These are phyloP conservation scores for Teunomyces barrocoloradensis DNA, from an alignment of 805 yeast species.

Conservation along the genomic window DNA sequence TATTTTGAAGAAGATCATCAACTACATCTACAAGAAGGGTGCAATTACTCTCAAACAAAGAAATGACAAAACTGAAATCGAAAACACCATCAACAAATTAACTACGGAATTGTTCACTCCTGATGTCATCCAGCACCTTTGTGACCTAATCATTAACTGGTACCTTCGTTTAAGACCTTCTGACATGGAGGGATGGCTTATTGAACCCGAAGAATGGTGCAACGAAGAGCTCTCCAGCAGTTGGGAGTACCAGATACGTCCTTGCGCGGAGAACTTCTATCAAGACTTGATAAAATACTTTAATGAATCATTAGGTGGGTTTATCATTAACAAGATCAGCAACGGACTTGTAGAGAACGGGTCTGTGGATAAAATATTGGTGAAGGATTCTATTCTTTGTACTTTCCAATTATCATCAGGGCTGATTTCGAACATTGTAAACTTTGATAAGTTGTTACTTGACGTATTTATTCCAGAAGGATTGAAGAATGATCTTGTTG, in stretches of 20 bases:
- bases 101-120: conserved; percentile 57
- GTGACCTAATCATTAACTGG: conserved; percentile 67
- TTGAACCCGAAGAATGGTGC: conserved; percentile 92
- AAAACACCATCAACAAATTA: conserved; percentile 52
- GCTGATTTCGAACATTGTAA: conserved; percentile 61
- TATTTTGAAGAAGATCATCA: conserved; percentile 62
- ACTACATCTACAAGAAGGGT: conserved; percentile 62
- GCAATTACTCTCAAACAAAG: conserved; percentile 63
- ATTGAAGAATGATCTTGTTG: conserved; percentile 40
- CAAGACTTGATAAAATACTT: conserved; percentile 68
- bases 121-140: conserved; percentile 52
- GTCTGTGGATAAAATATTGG: conserved; percentile 50
- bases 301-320: conserved; percentile 51
- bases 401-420: conserved; percentile 78
- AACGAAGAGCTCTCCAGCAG: conserved; percentile 72
- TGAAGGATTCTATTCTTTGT: conserved; percentile 76
- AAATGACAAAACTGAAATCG: conserved; percentile 63
- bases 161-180: conserved; percentile 70
- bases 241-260: conserved; percentile 82
- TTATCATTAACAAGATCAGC: conserved; percentile 60
- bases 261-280: conserved; percentile 84
- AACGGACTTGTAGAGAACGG: conserved; percentile 29
- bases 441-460: conserved; percentile 62
- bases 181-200: conserved; percentile 78
- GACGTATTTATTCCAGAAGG: conserved; percentile 70